A percentile compares a stretch with the other conserved stretches of the same genome.
These are phyloP conservation scores for Xylariaceae sp. DNA, from an alignment of 2,329 filamentous ascomycete genomes.

Conservation along the genomic window DNA sequence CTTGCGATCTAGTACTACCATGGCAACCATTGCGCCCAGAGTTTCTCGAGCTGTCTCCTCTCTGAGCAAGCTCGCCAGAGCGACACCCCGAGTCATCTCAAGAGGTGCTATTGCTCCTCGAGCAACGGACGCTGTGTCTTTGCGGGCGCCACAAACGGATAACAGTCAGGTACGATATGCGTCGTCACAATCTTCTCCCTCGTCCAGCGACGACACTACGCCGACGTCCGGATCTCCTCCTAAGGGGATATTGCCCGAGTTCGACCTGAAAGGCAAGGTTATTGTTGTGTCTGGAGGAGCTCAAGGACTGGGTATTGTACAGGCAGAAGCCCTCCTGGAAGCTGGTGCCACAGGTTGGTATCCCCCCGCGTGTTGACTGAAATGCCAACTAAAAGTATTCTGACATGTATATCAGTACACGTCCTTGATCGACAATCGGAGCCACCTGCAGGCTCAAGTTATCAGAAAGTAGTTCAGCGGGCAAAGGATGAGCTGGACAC, in stretches of 20 bases:
- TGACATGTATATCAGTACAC: conserved; percentile 57
- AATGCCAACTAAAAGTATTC: not conserved
- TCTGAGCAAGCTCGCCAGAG: conserved; percentile 29
- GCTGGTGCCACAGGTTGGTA: conserved; percentile 71
- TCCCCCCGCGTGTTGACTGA: not conserved
- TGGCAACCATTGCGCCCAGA: conserved; percentile 32
- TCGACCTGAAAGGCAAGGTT: conserved; percentile 76
- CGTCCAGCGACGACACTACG: not conserved
- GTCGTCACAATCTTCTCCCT: conserved; percentile 11
- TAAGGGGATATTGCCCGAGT: conserved; percentile 65
- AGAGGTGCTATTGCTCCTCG: conserved; percentile 23
- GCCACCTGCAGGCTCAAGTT: conserved; percentile 62
- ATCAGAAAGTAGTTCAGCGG: conserved; percentile 68
- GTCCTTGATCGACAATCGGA: conserved; percentile 68
- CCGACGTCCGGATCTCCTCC: not conserved
- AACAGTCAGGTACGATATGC: conserved; percentile 9
- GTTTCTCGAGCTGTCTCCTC: conserved; percentile 31
- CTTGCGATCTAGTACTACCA: conserved; percentile 17
- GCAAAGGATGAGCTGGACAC: conserved; percentile 71
- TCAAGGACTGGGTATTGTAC: conserved; percentile 77
- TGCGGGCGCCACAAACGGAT: conserved; percentile 9
- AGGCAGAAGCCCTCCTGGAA: conserved; percentile 80
- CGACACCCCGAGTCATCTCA: conserved; percentile 24
- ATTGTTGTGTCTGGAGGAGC: conserved; percentile 79
- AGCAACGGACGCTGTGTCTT: conserved; percentile 9